Evolutionary conservation across 2,329 filamentous ascomycete genomes (phyloP).

Genomic region (Verticillium isaacii): DNA sequence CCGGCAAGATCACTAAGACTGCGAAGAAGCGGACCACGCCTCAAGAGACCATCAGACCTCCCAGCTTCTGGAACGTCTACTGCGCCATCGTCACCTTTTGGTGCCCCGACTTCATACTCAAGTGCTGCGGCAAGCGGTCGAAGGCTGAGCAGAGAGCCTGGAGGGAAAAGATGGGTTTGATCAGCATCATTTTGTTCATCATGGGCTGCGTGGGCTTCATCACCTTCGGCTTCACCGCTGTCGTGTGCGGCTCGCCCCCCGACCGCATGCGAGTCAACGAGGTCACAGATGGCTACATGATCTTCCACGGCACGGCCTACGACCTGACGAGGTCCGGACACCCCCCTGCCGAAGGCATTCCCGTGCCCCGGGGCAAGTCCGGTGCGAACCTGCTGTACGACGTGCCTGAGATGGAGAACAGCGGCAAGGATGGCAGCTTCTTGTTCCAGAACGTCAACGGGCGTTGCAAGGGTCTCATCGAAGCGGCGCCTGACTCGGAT

Average conservation of each 20-base stretch:
- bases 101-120: conserved; percentile 79
- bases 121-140: conserved; percentile 78
- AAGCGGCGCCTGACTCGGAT: conserved; percentile 61
- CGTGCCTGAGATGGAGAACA: conserved; percentile 66
- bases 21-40: conserved; percentile 45
- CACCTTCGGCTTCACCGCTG: conserved; percentile 91
- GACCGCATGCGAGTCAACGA: conserved; percentile 77
- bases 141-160: conserved; percentile 89
- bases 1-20: conserved; percentile 62
- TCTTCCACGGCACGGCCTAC: conserved; percentile 90
- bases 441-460: conserved; percentile 98
- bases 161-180: conserved; percentile 96
- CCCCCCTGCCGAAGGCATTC: conserved; percentile 74
- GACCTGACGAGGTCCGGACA: conserved; percentile 74
- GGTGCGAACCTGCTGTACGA: conserved; percentile 82
- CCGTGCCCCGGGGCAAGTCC: conserved; percentile 38
- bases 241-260: conserved; percentile 72
- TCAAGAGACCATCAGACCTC: conserved; percentile 66
- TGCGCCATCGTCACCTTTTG: conserved; percentile 93
- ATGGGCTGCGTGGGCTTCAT: conserved; percentile 89
- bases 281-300: conserved; percentile 81
- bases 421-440: conserved; percentile 92
- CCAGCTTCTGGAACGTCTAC: conserved; percentile 92
- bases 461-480: conserved; percentile 89
- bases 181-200: conserved; percentile 87